phyloP scores from a whole-genome alignment of 495 filamentous ascomycete genomes.

The Xylaria longipes region DNA sequence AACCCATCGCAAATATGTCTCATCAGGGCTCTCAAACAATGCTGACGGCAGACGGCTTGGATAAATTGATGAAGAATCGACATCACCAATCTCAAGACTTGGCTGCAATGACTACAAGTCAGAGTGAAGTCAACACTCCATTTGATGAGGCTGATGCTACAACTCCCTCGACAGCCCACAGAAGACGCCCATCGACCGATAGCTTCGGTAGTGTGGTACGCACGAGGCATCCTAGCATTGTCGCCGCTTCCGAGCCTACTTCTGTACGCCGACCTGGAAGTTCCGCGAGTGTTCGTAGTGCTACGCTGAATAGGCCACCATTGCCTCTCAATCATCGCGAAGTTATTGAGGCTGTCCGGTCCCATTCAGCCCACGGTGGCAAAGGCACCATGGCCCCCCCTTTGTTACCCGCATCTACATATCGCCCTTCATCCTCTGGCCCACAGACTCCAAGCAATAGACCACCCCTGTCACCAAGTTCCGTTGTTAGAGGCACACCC shows the following conservation, averaged over 20 bases:
- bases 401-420: slow-evolving; percentile 79
- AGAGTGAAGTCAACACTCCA: slow-evolving; percentile 27
- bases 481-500: slow-evolving; percentile 38
- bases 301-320: slow-evolving; percentile 61
- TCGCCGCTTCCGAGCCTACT: slow-evolving; percentile 36
- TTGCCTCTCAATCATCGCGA: slow-evolving; percentile 83
- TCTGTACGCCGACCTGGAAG: slow-evolving; percentile 67
- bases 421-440: slow-evolving; percentile 59
- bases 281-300: slow-evolving; percentile 62
- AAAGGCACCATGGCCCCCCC: slow-evolving; percentile 83
- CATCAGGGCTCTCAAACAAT: slow-evolving; percentile 79
- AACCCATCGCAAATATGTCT: slow-evolving; percentile 48
- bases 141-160: slow-evolving; percentile 23
- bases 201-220: slow-evolving; percentile 47
- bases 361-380: slow-evolving; percentile 51
- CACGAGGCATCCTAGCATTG: slow-evolving; percentile 34
- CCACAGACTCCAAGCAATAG: slow-evolving; percentile 72
- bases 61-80: slow-evolving; percentile 62
- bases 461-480: slow-evolving; percentile 47
- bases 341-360: slow-evolving; percentile 78
- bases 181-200: slow-evolving; percentile 45
- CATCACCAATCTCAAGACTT: slow-evolving; percentile 20
- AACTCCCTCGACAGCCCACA: slow-evolving; percentile 43
- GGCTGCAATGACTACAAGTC: slow-evolving; percentile 23
- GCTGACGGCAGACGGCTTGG: slow-evolving; percentile 74